Conservation (phyloP, 495 filamentous ascomycete genomes). For the Xylaria telfairii region DNA sequence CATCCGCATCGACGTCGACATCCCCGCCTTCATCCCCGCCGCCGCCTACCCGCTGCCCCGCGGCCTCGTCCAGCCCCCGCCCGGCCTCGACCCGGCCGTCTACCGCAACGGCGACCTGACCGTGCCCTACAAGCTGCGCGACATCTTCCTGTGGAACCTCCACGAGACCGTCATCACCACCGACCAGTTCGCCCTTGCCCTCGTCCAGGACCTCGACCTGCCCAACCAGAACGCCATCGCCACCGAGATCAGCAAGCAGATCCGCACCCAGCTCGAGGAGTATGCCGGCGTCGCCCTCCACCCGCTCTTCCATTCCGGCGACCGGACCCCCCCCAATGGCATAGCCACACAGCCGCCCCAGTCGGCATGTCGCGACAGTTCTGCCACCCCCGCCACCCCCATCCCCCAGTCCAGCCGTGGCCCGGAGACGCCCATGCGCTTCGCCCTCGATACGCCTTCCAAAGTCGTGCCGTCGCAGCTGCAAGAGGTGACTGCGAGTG, state of each 20-base stretch:
- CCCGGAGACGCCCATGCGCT: conserved; percentile 57
- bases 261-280: conserved; percentile 93
- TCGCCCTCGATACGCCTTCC: conserved; percentile 41
- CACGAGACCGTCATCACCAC: conserved; percentile 94
- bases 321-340: conserved; percentile 33
- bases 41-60: conserved; percentile 73
- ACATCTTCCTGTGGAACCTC: conserved; percentile 96
- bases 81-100: conserved; percentile 62
- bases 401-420: conserved; percentile 44
- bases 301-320: conserved; percentile 77
- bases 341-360: conserved; percentile 40
- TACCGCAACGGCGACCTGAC: conserved; percentile 79
- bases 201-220: conserved; percentile 93
- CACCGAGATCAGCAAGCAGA: conserved; percentile 86
- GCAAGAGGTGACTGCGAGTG: conserved; percentile 57
- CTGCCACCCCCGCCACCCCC: conserved; percentile 57
- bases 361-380: conserved; percentile 47
- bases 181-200: conserved; percentile 88
- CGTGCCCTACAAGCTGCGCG: conserved; percentile 84
- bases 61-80: conserved; percentile 51
- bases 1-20: conserved; percentile 94
- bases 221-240: conserved; percentile 72
- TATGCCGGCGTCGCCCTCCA: conserved; percentile 94
- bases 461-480: conserved; percentile 31
- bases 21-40: conserved; percentile 76